Evolutionary conservation across 2,329 filamentous ascomycete species (phyloP).

Genomic region (Fusarium sp.): DNA sequence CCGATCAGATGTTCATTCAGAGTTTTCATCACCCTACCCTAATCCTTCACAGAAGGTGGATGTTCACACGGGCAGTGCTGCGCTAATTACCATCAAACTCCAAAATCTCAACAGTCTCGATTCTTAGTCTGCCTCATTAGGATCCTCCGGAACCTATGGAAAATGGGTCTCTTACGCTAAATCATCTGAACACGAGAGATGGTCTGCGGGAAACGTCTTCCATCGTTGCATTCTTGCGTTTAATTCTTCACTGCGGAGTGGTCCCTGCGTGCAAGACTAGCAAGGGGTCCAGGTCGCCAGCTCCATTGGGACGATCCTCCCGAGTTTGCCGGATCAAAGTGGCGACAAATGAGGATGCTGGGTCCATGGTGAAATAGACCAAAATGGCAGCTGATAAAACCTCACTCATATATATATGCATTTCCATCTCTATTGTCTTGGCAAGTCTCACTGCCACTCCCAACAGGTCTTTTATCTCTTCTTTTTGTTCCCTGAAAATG

Average conservation of each 20-base stretch:
- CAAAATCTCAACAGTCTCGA: neutral
- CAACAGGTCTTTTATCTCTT: neutral
- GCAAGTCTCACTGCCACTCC: neutral
- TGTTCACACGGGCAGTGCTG: neutral
- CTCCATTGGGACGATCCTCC: constrained; percentile 1
- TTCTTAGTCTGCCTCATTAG: neutral
- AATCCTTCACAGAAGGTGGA: too few species aligned
- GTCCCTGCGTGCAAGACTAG: neutral
- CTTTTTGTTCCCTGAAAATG: neutral
- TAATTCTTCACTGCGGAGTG: neutral
- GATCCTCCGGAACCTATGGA: neutral
- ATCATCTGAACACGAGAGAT: neutral
- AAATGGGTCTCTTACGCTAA: too few species aligned
- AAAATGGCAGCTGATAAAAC: neutral
- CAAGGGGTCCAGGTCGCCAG: neutral
- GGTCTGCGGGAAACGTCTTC: neutral
- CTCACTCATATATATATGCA: neutral
- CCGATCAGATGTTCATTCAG: too few species aligned
- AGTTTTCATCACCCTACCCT: too few species aligned
- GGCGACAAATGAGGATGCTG: neutral
- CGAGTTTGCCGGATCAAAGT: neutral
- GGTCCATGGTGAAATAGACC: too few species aligned
- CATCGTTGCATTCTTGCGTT: too few species aligned
- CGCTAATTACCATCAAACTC: neutral
- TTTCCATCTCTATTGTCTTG: neutral